Base-by-base conservation (phyloP, 2,329 filamentous ascomycete genomes). In the Pseudopyricularia cyperi region DNA sequence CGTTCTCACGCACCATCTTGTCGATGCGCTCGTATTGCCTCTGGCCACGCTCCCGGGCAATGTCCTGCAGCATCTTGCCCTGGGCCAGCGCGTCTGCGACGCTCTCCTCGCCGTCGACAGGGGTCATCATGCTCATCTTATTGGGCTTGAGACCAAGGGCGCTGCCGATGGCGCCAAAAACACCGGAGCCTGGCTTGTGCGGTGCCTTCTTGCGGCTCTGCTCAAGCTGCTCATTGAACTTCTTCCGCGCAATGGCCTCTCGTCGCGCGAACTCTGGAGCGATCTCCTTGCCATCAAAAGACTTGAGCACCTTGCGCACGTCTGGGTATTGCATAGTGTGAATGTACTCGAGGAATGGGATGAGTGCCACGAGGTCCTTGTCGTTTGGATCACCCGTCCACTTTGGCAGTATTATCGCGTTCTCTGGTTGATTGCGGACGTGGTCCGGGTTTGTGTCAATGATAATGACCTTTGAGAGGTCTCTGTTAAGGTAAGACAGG, bases 301-400 rank as follows among this genome's bases (percentile, higher is more conserved):
- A 90, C 70, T 87, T 88, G 64, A 96, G 70, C 4, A 93, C 84
- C 61, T 86, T 82, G 59, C 93, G 87, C 14, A 94, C 87, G 62
- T 98, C 93, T 51, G 82, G 76, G 60, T 89, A 87, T 57, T 89
- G 85, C 87, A 97, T 95, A 19, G 89, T 93, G 58, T 89, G 88
- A 57, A 98, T 81, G 68, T 96, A 97, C 71, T 98, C 93, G 56
- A 98, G 82, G 80, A 98, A 96, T 12, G 93, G 93, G 54, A 98
- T 95, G 48, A 96, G 73, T 4, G 83, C 79, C 22, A 98, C 86
- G 11, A 98, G 83, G 47, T 89, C 87, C 64, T 83, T 89, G 67
- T 98, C 91, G 60, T 83, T 80, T 47, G 82, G 69, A 58, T 94
- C 79, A 33, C 93, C 93, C 52, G 77, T 86, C 93, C 93, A 98